Evolutionary conservation across 1,284 basidiomycete genomes (phyloP).

Genomic region (Pseudozyma hubeiensis): DNA sequence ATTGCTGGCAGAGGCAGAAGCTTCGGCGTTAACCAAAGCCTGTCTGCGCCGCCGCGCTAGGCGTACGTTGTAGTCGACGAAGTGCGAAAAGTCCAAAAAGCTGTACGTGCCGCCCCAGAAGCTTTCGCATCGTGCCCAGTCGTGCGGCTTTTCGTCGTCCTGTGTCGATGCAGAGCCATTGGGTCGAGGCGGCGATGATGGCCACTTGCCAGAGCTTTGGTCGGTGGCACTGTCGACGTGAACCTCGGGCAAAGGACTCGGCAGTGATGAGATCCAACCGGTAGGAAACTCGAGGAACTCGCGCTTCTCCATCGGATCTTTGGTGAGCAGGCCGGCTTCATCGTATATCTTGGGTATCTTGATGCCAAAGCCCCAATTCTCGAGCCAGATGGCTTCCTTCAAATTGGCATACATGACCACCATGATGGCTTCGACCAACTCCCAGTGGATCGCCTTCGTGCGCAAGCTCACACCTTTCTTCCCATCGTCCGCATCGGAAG

Average conservation of each 20-base stretch:
- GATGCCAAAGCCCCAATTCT: slow-evolving; percentile 54
- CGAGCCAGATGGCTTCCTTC: slow-evolving; percentile 47
- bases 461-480: slow-evolving; percentile 15
- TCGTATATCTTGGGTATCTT: slow-evolving; percentile 46
- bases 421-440: slow-evolving; percentile 55
- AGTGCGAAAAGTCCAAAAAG: slow-evolving; percentile 52
- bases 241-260: slow-evolving; percentile 15
- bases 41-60: slow-evolving; percentile 29
- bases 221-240: not conserved
- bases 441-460: slow-evolving; percentile 51
- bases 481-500: not conserved
- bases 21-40: slow-evolving; percentile 1
- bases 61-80: slow-evolving; percentile 44
- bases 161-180: not conserved
- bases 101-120: slow-evolving; percentile 51
- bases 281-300: slow-evolving; percentile 37
- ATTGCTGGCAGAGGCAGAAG: not conserved
- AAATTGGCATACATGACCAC: slow-evolving; percentile 57
- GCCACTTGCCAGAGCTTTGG: not conserved
- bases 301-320: slow-evolving; percentile 42
- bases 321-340: slow-evolving; percentile 9
- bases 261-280: slow-evolving; percentile 37
- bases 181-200: slow-evolving; percentile 1
- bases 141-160: slow-evolving; percentile 47
- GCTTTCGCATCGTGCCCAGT: slow-evolving; percentile 57